Evolutionary conservation across 2,329 filamentous ascomycete genomes (phyloP).

Genomic region (Penicillium sp.): DNA sequence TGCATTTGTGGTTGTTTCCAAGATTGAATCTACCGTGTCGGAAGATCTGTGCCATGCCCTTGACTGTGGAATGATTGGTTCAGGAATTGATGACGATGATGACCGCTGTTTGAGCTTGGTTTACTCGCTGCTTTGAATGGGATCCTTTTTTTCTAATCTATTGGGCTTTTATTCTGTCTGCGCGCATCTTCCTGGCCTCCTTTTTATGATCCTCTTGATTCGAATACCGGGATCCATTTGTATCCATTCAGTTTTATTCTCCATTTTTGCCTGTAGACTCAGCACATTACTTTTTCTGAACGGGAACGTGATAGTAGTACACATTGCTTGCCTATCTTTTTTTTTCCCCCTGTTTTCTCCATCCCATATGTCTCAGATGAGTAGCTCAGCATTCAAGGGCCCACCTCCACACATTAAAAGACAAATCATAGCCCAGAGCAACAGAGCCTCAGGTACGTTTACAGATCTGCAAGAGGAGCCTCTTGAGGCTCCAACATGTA

Average conservation of each 20-base stretch:
- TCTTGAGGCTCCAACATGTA: neutral
- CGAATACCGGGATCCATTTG: neutral
- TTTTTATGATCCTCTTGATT: neutral
- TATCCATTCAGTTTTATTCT: neutral
- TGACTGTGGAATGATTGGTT: slow-evolving; percentile 13
- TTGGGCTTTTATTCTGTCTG: slow-evolving; percentile 1
- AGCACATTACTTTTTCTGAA: neutral
- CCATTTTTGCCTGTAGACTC: neutral
- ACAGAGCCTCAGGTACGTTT: slow-evolving; percentile 2
- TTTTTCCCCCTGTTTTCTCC: too few relatives aligned
- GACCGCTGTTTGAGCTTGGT: slow-evolving; percentile 8
- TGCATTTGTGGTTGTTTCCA: slow-evolving; percentile 1
- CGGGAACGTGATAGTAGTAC: neutral
- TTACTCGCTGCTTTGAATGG: slow-evolving; percentile 6
- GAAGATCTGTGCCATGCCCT: neutral
- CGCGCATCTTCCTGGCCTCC: neutral
- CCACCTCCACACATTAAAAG: neutral
- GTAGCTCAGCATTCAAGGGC: neutral
- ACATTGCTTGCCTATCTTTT: neutral
- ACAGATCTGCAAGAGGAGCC: neutral
- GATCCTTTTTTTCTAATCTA: slow-evolving; percentile 9
- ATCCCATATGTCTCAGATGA: neutral
- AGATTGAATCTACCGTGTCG: neutral
- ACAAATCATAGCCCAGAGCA: neutral
- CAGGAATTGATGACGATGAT: slow-evolving; percentile 7